Evolutionary conservation across 306 rosid genomes (phyloP).

Genomic region (Benincasa hispida): DNA sequence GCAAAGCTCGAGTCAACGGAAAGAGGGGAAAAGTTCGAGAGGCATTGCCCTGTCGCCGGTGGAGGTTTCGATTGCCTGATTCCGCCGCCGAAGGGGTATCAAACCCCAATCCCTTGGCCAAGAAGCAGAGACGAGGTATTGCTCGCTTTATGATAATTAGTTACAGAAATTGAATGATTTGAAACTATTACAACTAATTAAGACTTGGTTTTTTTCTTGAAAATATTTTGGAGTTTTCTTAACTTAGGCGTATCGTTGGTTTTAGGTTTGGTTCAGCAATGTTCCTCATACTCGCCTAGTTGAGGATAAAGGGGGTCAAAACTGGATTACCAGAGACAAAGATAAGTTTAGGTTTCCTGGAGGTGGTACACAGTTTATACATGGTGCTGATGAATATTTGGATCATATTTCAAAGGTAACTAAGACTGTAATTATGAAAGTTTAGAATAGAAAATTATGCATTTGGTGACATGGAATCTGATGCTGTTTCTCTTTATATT

Average conservation of each 20-base stretch:
- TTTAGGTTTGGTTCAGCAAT: conserved; percentile 75
- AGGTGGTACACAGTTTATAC: conserved; percentile 76
- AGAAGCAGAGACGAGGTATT: conserved; percentile 74
- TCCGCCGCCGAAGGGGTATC: conserved; percentile 50
- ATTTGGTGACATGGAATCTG: background rate
- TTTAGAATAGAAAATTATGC: background rate
- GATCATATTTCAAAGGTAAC: conserved; percentile 62
- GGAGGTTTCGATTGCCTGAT: conserved; percentile 51
- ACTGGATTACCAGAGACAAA: conserved; percentile 54
- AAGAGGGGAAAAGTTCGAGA: conserved; percentile 51
- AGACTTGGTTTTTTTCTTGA: background rate
- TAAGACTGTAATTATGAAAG: background rate
- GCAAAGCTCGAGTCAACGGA: conserved; percentile 18
- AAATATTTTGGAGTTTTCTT: background rate
- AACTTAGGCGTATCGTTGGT: background rate
- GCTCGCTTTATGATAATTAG: background rate
- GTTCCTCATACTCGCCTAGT: conserved; percentile 76
- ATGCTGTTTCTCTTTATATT: background rate
- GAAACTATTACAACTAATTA: background rate
- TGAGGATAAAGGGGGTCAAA: conserved; percentile 78
- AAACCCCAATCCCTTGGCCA: conserved; percentile 60
- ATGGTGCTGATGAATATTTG: conserved; percentile 64
- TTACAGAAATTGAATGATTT: background rate
- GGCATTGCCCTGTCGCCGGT: conserved; percentile 56
- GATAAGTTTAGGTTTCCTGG: conserved; percentile 67